Conservation (phyloP, 1,139 yeast species). For the Eremothecium cymbalariae region DNA sequence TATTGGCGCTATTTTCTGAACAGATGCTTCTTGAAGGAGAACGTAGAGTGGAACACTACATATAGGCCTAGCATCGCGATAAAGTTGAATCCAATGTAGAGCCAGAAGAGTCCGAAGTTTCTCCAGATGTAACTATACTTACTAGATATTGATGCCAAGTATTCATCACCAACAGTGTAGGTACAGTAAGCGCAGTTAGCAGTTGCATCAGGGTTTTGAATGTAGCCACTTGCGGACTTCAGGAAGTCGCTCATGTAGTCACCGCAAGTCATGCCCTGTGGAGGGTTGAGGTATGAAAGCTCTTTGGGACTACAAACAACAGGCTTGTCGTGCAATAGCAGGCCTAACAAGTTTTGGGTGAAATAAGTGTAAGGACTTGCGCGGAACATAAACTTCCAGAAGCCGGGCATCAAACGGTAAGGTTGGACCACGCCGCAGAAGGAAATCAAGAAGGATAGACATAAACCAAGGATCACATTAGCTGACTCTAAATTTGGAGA, state of each 20-base stretch:
- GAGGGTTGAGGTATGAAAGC: constrained; percentile 46
- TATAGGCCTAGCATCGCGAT: constrained; percentile 39
- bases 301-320: constrained; percentile 50
- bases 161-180: constrained; percentile 47
- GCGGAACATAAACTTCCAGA: constrained; percentile 69
- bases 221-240: constrained; percentile 39
- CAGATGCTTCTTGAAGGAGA: too few relatives aligned
- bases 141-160: constrained; percentile 39
- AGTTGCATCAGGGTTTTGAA: constrained; percentile 46
- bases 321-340: constrained; percentile 46
- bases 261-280: constrained; percentile 52
- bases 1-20: too few relatives aligned
- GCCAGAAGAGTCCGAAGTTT: constrained; percentile 55
- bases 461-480: constrained; percentile 46
- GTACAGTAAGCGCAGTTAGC: constrained; percentile 52
- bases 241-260: constrained; percentile 38
- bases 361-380: constrained; percentile 63
- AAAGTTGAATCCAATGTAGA: constrained; percentile 48
- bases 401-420: constrained; percentile 49
- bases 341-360: constrained; percentile 48
- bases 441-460: constrained; percentile 45
- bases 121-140: constrained; percentile 50
- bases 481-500: constrained; percentile 61
- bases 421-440: constrained; percentile 65
- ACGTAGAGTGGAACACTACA: constrained; percentile 37